Conservation (phyloP, 495 filamentous ascomycete species). For the Penicillium antarcticum region DNA sequence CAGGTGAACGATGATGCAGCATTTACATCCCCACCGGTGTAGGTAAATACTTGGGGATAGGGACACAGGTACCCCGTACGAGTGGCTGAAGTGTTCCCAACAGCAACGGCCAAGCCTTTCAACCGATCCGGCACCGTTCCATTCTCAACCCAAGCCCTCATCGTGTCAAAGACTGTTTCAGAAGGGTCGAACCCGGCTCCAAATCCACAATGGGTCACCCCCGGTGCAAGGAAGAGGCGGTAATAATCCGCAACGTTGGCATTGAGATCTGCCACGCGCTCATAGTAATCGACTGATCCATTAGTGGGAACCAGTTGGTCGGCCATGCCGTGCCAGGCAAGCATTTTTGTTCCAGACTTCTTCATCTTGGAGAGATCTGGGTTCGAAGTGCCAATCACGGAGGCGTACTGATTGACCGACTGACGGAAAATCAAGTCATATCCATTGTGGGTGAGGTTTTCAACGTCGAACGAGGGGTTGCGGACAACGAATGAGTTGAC, state of each 20-base stretch:
- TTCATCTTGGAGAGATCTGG: conserved; percentile 31
- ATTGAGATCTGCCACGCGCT: background rate
- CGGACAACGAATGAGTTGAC: conserved; percentile 40
- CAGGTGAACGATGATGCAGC: background rate
- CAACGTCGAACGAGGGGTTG: conserved; percentile 34
- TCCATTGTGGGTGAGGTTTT: conserved; percentile 6
- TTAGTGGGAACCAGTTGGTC: conserved; percentile 19
- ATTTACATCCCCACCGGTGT: background rate
- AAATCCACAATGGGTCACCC: conserved; percentile 10
- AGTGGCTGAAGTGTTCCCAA: conserved; percentile 3
- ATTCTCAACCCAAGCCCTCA: conserved; percentile 13
- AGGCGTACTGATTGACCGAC: too few species aligned
- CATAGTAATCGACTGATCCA: conserved; percentile 11
- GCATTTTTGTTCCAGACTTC: conserved; percentile 35
- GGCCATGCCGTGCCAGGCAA: conserved; percentile 38
- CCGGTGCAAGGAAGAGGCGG: conserved; percentile 15
- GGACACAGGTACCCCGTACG: conserved; percentile 7
- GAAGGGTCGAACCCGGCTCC: conserved; percentile 8
- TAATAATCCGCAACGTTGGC: conserved; percentile 14
- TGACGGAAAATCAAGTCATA: too few species aligned
- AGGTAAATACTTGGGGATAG: conserved; percentile 7
- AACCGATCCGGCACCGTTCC: conserved; percentile 5
- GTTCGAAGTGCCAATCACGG: conserved; percentile 13
- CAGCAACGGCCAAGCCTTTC: background rate
- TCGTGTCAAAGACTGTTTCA: conserved; percentile 7